Evolutionary conservation across 2,329 filamentous ascomycete species (phyloP), one percentile per base, ranked within the genome.

Genomic region (Fusarium sp.): DNA sequence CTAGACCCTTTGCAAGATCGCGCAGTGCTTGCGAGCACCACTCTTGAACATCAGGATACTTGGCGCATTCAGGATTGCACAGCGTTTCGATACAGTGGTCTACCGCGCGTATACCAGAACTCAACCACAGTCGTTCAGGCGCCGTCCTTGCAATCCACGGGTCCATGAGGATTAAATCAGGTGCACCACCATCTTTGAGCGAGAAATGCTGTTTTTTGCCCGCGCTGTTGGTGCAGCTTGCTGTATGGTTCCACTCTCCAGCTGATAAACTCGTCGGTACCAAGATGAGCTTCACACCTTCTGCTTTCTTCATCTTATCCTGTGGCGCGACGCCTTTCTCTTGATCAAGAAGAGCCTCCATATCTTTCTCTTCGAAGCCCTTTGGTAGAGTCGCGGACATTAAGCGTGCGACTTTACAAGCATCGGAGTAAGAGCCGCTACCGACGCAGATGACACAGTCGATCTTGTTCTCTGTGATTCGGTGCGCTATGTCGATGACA

Each of bases 151-250:
- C 62, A 5, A 66, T 20, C 63, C 62, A 66, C 0, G 63, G 63
- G 3, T 66, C 62, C 62, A 66, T 66, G 7, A 66, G n/a, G 7
- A 66, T 66, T 9, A 62, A 29, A 18, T 66, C 63, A 0, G 63
- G 62, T 1, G 63, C 63, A 1, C 62, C 63, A 18, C 62, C 63
- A 40, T 66, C 63, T 0, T 38, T 13, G 0, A 66, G 38, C 0
- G 62, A 41, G 13, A 66, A 66, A 34, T 66, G 63, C 16, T 66
- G 63, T 16, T 66, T 66, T 8, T 66, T 66, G 0, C 62, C 63
- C 0, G 13, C 16, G n/a, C 62, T 55, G 13, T 66, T 66, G 0
- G 62, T 66, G 6, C 63, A 66, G 20, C 63, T 66, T 4, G 63
- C 63, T 1, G 62, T 66, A 22, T 66, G 18, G 1, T 66, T 66